Percentiles rank a stretch among this genome's conserved stretches.
These are phyloP conservation scores for Suhomyces coccinellae DNA, from an alignment of 1,139 yeast genomes.

Conservation along the genomic window DNA sequence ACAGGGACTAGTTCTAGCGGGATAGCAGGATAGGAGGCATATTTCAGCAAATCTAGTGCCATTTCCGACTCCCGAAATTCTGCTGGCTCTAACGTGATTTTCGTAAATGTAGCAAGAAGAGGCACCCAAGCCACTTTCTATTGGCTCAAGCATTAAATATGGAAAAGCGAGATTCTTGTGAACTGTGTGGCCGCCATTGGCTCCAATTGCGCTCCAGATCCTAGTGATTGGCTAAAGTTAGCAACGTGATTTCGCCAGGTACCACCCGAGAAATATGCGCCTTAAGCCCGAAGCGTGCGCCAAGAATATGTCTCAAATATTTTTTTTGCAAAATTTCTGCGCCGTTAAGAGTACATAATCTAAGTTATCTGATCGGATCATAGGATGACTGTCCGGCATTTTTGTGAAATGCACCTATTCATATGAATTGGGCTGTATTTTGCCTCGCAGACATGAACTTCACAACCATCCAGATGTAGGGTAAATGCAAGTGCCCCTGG, in stretches of 20 bases:
- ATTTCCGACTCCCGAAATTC: no score
- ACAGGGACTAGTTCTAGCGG: no score
- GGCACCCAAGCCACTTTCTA: neutral
- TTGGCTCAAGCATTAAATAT: neutral
- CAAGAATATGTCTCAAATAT: neutral
- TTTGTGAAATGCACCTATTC: no score
- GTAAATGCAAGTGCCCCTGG: no score
- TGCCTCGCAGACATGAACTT: no score
- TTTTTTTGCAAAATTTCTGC: neutral
- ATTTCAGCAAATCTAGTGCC: no score
- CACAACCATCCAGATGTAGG: no score
- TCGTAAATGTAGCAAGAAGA: neutral
- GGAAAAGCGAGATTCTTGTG: neutral
- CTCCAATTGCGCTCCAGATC: neutral
- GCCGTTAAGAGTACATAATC: neutral
- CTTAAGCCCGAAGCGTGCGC: neutral
- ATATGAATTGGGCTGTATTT: no score
- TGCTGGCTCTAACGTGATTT: no score
- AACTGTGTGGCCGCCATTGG: neutral
- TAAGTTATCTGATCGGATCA: conserved; percentile 6
- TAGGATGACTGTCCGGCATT: neutral
- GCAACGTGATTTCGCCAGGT: neutral
- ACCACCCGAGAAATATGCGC: neutral
- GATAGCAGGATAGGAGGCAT: no score
- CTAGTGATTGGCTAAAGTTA: neutral